Conservation (phyloP, 331 rosid genomes). For the Quercus phellos region DNA sequence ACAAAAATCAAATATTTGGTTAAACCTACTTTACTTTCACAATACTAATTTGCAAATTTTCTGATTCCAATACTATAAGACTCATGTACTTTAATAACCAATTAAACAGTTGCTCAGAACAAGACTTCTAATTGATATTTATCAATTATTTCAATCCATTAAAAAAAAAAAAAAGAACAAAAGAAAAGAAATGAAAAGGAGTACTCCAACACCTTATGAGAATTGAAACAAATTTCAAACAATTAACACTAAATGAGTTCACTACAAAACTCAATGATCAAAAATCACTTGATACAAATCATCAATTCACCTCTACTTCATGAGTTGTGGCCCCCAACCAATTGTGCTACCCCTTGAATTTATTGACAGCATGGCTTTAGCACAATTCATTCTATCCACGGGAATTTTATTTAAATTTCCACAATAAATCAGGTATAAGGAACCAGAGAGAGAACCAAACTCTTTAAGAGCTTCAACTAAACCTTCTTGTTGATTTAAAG, state of each 20-base stretch:
- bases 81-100: no score
- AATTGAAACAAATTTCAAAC: not conserved
- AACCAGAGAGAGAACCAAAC: not conserved
- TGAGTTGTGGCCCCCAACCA: no score
- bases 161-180: no score
- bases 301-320: not conserved
- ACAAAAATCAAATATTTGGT: slow-evolving; percentile 19
- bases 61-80: not conserved
- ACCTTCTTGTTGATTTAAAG: not conserved
- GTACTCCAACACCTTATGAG: not conserved
- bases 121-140: not conserved
- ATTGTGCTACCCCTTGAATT: no score
- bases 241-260: not conserved
- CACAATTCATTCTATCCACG: not conserved
- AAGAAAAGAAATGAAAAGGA: not conserved
- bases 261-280: not conserved
- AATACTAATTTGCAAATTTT: not conserved
- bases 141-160: not conserved
- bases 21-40: not conserved
- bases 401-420: no score
- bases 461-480: not conserved
- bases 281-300: not conserved
- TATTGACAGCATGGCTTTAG: not conserved
- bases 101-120: not conserved
- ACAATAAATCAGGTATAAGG: not conserved